Base-by-base conservation (phyloP, 768 basidiomycete species). In the Tricholoma furcatifolium region DNA sequence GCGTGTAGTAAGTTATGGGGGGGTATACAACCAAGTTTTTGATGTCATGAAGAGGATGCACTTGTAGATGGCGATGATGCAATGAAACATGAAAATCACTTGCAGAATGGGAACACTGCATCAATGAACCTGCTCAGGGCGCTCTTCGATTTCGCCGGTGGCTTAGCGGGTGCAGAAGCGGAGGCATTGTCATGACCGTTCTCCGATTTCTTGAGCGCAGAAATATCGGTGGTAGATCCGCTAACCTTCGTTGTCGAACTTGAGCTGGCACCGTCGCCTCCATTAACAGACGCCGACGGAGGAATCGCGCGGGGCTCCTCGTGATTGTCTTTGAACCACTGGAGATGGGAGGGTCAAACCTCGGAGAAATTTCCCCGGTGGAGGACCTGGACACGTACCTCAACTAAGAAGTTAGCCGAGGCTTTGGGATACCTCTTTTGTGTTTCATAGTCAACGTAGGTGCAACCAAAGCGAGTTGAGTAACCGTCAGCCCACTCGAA, bases 401-500 rank as follows among this genome's bases (percentile, higher is more conserved):
- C 72, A 41, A 78, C 61, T 12, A 86, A 62, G 68, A 83, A 83
- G 53, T 74, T 74, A 27, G 78, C 81, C 12, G 81, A 85, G 14
- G 78, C 79, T 61, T 88, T 87, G 14, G 84, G 84, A 61, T 76
- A 79, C 17, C 85, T 74, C 68, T 82, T 74, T 67, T 84, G 86
- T 4, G 85, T 87, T 50, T 77, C 69, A 66, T 84, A 87, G 69
- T 88, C 82, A 47, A 88, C 84, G 60, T 87, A 85, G 20, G 83
- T 87, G 50, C 85, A 75, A 50, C 85, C 85, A 60, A 88, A 88
- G 5, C 86, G 81, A 6, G 84, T 85, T 32, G 63, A 65, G 58
- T 85, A 85, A 23, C 86, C 83, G 53, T 87, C 85, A n/a, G 84
- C 82, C 84, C 86, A 86, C 67, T 88, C 85, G 55, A 87, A 85